Evolutionary conservation across 2,329 filamentous ascomycete species (phyloP).

Genomic region (Aspergillus novofumigatus): DNA sequence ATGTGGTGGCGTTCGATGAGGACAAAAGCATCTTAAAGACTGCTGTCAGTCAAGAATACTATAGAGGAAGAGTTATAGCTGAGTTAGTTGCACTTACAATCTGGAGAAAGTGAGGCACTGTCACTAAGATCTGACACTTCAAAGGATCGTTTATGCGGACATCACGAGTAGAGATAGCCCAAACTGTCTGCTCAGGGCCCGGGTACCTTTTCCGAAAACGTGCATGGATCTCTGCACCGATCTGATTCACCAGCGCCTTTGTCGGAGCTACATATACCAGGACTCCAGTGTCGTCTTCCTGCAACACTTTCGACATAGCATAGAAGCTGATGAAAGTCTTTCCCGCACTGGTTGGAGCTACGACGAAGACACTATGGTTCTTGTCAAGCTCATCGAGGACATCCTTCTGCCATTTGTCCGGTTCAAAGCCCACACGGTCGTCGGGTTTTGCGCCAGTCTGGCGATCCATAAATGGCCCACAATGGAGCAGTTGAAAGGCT

Average conservation of each 20-base stretch:
- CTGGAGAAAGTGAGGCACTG: conserved; percentile 72
- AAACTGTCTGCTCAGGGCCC: conserved; percentile 63
- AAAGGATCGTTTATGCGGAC: conserved; percentile 69
- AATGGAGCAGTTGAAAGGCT: conserved; percentile 63
- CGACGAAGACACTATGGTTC: conserved; percentile 66
- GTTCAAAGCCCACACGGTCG: conserved; percentile 52
- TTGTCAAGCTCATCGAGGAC: conserved; percentile 71
- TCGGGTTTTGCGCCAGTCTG: conserved; percentile 65
- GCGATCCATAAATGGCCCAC: conserved; percentile 68
- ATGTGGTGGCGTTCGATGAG: conserved; percentile 61
- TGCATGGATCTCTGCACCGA: conserved; percentile 72
- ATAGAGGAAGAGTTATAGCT: not conserved
- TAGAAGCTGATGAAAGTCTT: conserved; percentile 81
- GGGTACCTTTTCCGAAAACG: conserved; percentile 64
- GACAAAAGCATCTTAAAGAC: conserved; percentile 57
- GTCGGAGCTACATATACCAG: conserved; percentile 77
- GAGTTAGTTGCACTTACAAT: conserved; percentile 38
- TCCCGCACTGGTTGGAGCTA: conserved; percentile 73
- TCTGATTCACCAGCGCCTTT: conserved; percentile 79
- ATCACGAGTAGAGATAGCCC: conserved; percentile 74
- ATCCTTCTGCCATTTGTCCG: conserved; percentile 71
- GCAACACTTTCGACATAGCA: conserved; percentile 71
- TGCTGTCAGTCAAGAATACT: not conserved
- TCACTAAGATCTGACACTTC: conserved; percentile 71
- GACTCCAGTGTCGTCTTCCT: conserved; percentile 64